phyloP scores from a whole-genome alignment of 1,139 yeast genomes.

The Arxiozyma bovina region DNA sequence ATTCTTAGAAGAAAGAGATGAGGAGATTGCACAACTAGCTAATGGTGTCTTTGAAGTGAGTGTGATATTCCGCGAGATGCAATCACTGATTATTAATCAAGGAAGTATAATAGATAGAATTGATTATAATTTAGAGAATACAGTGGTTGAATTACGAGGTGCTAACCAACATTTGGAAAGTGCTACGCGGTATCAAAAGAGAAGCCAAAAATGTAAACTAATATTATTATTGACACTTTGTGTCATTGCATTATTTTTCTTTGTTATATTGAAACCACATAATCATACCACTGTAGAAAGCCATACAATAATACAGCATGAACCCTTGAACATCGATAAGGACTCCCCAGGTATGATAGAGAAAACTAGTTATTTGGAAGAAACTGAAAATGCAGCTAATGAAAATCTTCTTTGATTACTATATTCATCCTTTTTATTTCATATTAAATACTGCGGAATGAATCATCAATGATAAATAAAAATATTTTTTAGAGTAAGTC shows the following conservation, averaged over 20 bases:
- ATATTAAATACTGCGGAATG: background rate
- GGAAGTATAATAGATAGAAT: constrained; percentile 89
- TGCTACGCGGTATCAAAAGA: constrained; percentile 75
- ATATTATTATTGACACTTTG: constrained; percentile 63
- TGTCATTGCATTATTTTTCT: constrained; percentile 61
- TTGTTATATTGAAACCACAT: constrained; percentile 64
- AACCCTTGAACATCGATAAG: background rate
- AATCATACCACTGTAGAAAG: constrained; percentile 9
- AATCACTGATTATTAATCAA: constrained; percentile 84
- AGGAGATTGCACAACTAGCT: constrained; percentile 82
- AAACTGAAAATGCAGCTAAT: background rate
- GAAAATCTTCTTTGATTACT: background rate
- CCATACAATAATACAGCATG: constrained; percentile 2
- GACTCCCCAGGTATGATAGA: background rate
- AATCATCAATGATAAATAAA: background rate
- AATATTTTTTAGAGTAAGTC: no score
- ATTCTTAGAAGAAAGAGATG: constrained; percentile 56
- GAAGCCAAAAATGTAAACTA: constrained; percentile 85
- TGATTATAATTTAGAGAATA: constrained; percentile 78
- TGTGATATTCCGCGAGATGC: constrained; percentile 88
- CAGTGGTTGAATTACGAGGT: constrained; percentile 62
- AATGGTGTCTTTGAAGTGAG: constrained; percentile 90
- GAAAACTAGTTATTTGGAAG: background rate
- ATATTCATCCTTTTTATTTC: background rate
- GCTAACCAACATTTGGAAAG: constrained; percentile 70